These are phyloP conservation scores for Leersia perrieri DNA, from an alignment of 176 grass and related monocot genomes.

Conservation along the genomic window DNA sequence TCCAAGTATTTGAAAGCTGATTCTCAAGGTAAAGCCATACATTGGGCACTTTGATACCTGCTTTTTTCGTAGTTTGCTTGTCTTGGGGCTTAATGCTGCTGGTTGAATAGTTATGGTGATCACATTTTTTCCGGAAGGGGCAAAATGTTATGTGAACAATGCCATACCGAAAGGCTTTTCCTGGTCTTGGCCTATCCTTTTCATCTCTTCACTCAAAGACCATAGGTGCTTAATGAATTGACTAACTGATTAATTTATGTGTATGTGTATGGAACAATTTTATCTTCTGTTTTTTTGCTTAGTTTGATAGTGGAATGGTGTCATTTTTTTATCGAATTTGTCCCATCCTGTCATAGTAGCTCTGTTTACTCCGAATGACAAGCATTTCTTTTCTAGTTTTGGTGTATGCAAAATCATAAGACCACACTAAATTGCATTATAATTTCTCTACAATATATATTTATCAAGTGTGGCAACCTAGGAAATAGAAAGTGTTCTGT, in stretches of 20 bases:
- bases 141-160: not conserved
- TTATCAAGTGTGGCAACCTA: not conserved
- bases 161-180: not conserved
- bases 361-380: not conserved
- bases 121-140: not conserved
- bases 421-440: not conserved
- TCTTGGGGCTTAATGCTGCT: constrained; percentile 11
- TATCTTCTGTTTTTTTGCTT: not conserved
- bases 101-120: constrained; percentile 12
- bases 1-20: constrained; percentile 35
- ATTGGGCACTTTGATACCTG: not conserved
- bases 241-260: not conserved
- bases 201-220: not conserved
- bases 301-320: not conserved
- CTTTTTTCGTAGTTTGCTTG: not conserved
- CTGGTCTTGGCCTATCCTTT: not conserved
- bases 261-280: not conserved
- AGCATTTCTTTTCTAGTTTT: not conserved
- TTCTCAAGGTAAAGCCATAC: constrained; percentile 29
- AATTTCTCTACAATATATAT: not conserved
- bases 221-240: not conserved
- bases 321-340: not conserved
- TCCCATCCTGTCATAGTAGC: not conserved
- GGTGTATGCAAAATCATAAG: not conserved
- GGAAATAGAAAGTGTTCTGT: not conserved